Conservation (phyloP, 2,329 filamentous ascomycete genomes). For the Mariannaea sp. region DNA sequence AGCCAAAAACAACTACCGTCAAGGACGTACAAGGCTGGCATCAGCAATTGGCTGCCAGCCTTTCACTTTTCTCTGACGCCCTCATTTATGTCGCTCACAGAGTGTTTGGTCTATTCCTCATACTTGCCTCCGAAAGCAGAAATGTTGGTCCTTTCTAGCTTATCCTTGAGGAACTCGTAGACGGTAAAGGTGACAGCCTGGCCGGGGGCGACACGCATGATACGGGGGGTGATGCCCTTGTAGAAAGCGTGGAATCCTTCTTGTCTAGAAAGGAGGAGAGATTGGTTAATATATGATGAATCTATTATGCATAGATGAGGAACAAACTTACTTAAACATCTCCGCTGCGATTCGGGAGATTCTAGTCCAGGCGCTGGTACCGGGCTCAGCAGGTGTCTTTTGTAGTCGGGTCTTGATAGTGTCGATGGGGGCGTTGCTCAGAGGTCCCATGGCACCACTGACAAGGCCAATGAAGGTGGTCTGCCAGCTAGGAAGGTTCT, state of each 20-base stretch:
- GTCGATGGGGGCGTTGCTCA: conserved; percentile 97
- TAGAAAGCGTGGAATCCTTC: conserved; percentile 96
- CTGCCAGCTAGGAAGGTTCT: conserved; percentile 81
- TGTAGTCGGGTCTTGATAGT: conserved; percentile 98
- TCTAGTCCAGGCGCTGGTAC: conserved; percentile 78
- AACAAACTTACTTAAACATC: conserved; percentile 74
- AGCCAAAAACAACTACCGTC: too few species aligned
- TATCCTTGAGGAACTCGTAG: conserved; percentile 77
- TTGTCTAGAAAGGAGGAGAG: conserved; percentile 59
- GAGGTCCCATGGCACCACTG: conserved; percentile 90
- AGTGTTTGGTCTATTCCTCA: conserved; percentile 60
- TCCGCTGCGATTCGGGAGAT: conserved; percentile 79
- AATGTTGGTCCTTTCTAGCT: conserved; percentile 69
- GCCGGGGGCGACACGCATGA: conserved; percentile 96
- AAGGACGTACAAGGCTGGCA: too few species aligned
- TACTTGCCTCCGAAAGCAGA: conserved; percentile 66
- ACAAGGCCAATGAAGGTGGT: conserved; percentile 91
- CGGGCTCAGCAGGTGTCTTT: conserved; percentile 80
- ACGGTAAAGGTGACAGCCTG: conserved; percentile 82
- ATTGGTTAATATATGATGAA: conserved; percentile 14
- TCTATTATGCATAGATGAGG: accelerated
- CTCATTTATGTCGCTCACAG: too few species aligned
- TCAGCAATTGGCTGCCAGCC: too few species aligned
- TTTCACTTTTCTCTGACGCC: too few species aligned
- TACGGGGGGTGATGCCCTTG: conserved; percentile 96